These are phyloP conservation scores for Solanum bukasovii DNA, from an alignment of 257 asterid species.

Conservation along the genomic window DNA sequence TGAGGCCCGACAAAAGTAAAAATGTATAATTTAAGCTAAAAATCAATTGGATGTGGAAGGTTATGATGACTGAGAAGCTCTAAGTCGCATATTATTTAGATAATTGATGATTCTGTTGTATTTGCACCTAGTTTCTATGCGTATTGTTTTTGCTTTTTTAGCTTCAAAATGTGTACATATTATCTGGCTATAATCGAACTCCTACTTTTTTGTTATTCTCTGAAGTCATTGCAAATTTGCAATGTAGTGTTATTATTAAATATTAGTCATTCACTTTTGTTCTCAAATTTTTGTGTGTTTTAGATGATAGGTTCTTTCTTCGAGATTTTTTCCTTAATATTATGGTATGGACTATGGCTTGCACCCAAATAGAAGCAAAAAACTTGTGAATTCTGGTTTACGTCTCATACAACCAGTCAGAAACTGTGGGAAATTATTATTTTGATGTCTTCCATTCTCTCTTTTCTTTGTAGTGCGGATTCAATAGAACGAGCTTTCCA, in stretches of 20 bases:
- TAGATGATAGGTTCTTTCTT: neutral
- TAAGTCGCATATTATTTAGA: neutral
- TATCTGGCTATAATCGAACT: neutral
- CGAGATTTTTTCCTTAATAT: neutral
- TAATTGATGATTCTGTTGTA: neutral
- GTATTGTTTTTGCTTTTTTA: neutral
- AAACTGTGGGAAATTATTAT: neutral
- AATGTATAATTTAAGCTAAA: neutral
- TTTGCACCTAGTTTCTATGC: neutral
- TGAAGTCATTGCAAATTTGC: neutral
- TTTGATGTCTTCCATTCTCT: neutral
- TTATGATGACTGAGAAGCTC: neutral
- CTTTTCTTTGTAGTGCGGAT: constrained; percentile 59
- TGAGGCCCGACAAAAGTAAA: neutral
- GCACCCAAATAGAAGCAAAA: neutral
- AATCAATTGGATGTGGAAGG: neutral
- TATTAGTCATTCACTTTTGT: neutral
- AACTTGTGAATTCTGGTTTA: neutral
- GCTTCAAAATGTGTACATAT: neutral
- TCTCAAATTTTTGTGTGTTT: neutral
- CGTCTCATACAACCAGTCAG: neutral
- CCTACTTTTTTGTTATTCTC: neutral
- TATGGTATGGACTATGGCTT: neutral
- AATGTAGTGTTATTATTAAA: neutral
- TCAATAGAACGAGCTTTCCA: constrained; percentile 85